Conservation (phyloP, 305 asterid species). For the Solanum chacoense region DNA sequence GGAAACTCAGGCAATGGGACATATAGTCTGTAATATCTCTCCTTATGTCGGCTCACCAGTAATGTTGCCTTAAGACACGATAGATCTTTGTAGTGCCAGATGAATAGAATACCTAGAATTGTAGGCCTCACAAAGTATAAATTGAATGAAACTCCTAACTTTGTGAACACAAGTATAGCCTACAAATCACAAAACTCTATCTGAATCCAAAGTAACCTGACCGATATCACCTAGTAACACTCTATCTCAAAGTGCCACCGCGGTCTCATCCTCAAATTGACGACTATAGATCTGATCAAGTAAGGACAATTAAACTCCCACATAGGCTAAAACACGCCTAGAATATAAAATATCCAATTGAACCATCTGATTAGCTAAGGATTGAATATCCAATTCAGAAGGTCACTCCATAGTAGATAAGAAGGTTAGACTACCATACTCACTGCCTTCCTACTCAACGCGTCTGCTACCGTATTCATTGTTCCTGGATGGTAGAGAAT, state of each 20-base stretch:
- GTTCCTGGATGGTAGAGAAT: background rate
- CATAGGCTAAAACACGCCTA: background rate
- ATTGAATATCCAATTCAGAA: background rate
- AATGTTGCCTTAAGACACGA: background rate
- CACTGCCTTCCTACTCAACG: background rate
- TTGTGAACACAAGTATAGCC: background rate
- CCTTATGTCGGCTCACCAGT: too few relatives aligned
- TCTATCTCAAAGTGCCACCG: too few relatives aligned
- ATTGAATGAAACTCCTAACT: background rate
- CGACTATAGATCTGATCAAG: background rate
- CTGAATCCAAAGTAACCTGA: background rate
- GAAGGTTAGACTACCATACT: background rate
- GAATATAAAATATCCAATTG: background rate
- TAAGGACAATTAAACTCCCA: background rate
- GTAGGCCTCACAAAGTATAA: background rate
- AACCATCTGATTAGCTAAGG: background rate
- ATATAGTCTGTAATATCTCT: too few relatives aligned
- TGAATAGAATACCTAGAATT: background rate
- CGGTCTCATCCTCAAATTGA: too few relatives aligned
- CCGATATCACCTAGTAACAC: background rate
- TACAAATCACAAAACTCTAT: background rate
- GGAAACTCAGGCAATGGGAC: background rate
- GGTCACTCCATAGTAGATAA: background rate
- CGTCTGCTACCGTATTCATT: too few relatives aligned
- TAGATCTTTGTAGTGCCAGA: background rate